Evolutionary conservation across 2,329 filamentous ascomycete genomes (phyloP).

Genomic region (Beauveria rudraprayagi): DNA sequence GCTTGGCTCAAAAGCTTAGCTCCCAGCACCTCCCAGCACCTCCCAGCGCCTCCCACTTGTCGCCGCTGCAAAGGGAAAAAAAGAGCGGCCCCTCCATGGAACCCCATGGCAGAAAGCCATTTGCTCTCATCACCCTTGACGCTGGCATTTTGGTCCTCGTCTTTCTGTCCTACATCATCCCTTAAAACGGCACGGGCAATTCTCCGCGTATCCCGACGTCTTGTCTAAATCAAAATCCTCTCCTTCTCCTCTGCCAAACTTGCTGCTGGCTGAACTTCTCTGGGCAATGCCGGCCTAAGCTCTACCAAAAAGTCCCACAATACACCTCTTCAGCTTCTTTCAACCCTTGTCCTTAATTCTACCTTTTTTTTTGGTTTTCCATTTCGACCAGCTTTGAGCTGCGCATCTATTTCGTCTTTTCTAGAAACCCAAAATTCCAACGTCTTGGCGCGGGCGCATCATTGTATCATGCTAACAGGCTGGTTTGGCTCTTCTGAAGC

Average conservation of each 20-base stretch:
- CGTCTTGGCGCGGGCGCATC: constrained; percentile 13
- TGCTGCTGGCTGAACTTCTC: neutral
- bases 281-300: neutral
- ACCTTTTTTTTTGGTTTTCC: neutral
- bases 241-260: neutral
- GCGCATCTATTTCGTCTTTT: neutral
- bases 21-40: neutral
- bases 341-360: neutral
- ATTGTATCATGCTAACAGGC: constrained; percentile 32
- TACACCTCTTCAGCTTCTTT: constrained; percentile 2
- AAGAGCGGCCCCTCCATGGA: constrained; percentile 2
- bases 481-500: constrained; percentile 29
- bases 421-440: neutral
- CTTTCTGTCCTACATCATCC: neutral
- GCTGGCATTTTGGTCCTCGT: neutral
- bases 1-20: neutral
- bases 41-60: neutral
- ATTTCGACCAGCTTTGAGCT: neutral
- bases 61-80: neutral
- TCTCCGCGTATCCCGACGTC: neutral
- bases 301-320: neutral
- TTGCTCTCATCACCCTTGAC: neutral
- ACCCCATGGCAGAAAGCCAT: neutral
- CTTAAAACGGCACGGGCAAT: neutral
- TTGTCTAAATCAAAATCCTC: neutral